Percentiles rank a stretch among this genome's conserved stretches.
These are phyloP conservation scores for Euptelea pleiosperma DNA, from an alignment of 164 flowering plant genomes.

Conservation along the genomic window DNA sequence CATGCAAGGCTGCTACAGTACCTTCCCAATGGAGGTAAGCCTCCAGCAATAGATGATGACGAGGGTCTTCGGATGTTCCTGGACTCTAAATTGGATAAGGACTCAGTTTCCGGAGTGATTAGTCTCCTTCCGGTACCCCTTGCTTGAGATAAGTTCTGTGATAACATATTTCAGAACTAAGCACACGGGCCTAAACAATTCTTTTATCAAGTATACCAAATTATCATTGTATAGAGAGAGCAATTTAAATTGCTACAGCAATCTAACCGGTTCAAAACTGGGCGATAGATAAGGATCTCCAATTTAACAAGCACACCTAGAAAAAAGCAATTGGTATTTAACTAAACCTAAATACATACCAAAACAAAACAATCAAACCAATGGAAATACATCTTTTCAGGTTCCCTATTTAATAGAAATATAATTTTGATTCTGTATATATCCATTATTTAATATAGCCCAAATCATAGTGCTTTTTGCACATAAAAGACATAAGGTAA, in stretches of 20 bases:
- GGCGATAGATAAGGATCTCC: no score
- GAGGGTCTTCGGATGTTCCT: conserved; percentile 66
- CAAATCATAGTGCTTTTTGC: no score
- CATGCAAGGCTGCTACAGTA: conserved; percentile 11
- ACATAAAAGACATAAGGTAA: no score
- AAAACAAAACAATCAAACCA: no score
- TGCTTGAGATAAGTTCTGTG: conserved; percentile 70
- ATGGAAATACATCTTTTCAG: no score
- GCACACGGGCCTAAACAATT: neutral
- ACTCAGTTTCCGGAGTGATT: conserved; percentile 47
- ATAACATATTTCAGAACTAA: conserved; percentile 16
- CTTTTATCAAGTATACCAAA: conserved; percentile 1
- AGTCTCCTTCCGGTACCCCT: conserved; percentile 62
- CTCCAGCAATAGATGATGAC: conserved; percentile 83
- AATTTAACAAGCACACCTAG: no score
- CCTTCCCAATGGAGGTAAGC: conserved; percentile 96
- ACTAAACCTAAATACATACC: no score
- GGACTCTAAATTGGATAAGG: conserved; percentile 53
- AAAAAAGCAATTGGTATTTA: no score
- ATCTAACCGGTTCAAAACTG: neutral
- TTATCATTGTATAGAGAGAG: neutral
- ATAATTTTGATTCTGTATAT: no score
- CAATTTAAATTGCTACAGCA: neutral
- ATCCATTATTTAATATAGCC: no score
- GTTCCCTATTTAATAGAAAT: no score